Evolutionary conservation across 495 filamentous ascomycete genomes (phyloP).

Genomic region (Rostrohypoxylon terebratum): DNA sequence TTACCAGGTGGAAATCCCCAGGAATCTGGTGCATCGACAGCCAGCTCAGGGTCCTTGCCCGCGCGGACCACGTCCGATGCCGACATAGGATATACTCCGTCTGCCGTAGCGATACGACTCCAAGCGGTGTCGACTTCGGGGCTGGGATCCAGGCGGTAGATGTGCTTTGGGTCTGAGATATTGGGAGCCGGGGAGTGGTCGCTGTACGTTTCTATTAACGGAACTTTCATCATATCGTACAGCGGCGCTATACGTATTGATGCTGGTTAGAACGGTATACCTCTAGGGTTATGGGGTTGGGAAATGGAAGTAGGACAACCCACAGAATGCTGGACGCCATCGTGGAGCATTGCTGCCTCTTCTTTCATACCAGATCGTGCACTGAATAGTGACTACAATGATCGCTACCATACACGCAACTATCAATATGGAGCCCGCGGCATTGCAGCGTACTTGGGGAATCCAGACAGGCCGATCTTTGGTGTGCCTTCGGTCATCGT

Average conservation of each 20-base stretch:
- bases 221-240: constrained; percentile 9
- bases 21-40: constrained; percentile 7
- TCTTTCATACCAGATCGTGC: constrained; percentile 11
- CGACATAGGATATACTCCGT: constrained; percentile 11
- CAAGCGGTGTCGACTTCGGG: constrained; percentile 5
- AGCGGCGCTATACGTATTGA: neutral
- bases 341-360: constrained; percentile 9
- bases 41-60: neutral
- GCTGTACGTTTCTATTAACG: neutral
- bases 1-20: neutral
- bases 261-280: neutral
- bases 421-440: constrained; percentile 5
- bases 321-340: constrained; percentile 8
- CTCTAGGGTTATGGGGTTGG: neutral
- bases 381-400: constrained; percentile 10
- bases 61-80: neutral
- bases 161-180: constrained; percentile 2
- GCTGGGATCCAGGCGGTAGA: constrained; percentile 3
- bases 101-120: constrained; percentile 12
- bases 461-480: constrained; percentile 1
- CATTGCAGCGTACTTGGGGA: constrained; percentile 2
- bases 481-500: neutral
- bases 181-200: constrained; percentile 1
- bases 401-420: neutral
- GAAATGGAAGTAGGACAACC: neutral